Percentiles rank a stretch among this genome's conserved stretches.
phyloP scores from a whole-genome alignment of 2,329 filamentous ascomycete species.

The Phialophora verrucosa region DNA sequence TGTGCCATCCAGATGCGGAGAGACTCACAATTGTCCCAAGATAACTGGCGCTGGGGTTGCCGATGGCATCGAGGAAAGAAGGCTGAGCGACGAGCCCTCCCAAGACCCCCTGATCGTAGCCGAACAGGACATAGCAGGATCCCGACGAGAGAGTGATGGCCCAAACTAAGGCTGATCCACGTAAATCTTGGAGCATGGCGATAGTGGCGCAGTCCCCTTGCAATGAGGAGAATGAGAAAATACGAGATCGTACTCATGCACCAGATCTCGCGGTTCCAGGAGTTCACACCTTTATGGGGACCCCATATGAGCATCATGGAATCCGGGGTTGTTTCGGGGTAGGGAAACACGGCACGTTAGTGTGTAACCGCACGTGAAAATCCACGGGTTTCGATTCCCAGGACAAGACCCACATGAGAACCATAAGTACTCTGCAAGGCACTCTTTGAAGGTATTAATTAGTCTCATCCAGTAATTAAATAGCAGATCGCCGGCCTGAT shows the following conservation, averaged over 20 bases:
- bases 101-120: slow-evolving; percentile 40
- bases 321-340: slow-evolving; percentile 2
- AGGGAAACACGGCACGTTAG: slow-evolving; percentile 13
- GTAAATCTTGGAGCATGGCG: slow-evolving; percentile 14
- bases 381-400: slow-evolving; percentile 14
- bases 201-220: background rate
- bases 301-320: background rate
- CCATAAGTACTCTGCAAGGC: background rate
- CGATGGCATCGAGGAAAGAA: slow-evolving; percentile 47
- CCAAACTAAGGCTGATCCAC: slow-evolving; percentile 24
- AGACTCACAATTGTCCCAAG: slow-evolving; percentile 57
- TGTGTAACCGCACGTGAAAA: slow-evolving; percentile 5
- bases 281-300: slow-evolving; percentile 6
- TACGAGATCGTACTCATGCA: background rate
- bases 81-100: slow-evolving; percentile 60
- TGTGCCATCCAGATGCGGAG: background rate
- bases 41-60: slow-evolving; percentile 48
- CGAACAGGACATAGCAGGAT: slow-evolving; percentile 40
- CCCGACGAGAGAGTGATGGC: slow-evolving; percentile 30
- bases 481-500: slow-evolving; percentile 1
- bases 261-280: background rate
- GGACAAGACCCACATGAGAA: slow-evolving; percentile 8
- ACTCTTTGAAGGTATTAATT: background rate
- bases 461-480: background rate
- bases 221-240: background rate